Evolutionary conservation across 805 yeast species (phyloP), one percentile per base, ranked within the genome.

Genomic region (Kazachstania psychrophila): DNA sequence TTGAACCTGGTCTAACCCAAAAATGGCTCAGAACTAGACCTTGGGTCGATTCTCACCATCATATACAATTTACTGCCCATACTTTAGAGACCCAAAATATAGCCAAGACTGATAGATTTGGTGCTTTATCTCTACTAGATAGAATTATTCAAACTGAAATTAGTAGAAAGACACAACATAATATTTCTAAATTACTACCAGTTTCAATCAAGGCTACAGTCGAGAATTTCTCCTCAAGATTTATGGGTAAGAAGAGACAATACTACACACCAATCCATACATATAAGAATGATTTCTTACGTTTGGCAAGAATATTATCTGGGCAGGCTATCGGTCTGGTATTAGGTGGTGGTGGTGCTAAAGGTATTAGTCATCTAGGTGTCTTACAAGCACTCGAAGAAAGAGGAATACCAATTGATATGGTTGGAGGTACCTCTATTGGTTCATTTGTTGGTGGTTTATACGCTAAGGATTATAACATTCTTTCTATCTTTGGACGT

Each of bases 331-430:
- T 92, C 28, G 98, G 97, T 0, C 65, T 92, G 14, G 96, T 89
- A 5, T 65, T 89, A 3, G 98, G 98, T 6, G 98, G 98, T 11
- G 98, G 98, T 28, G 98, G 98, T 29, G 95, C 97, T 0, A 69
- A 97, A 47, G 98, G 98, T 1, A 69, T 89, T 11, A 74, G 95
- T 11, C 98, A 89, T 56, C 68, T 89, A 28, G 98, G 98, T 3
- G 79, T 92, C 3, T 73, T 89, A n/a, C 75, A 77, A 34, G 95
- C 96, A 0, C 62, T 89, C 8, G 97, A 89, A 56, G 94, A 84
- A 44, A 76, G 77, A 38, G 96, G 96, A 0, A 82, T 89, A 11
- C 98, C 98, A 0, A 78, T 92, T 25, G 98, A 89, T 60, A 65
- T 88, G 42, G 74, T 89, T 34, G 98, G 98, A 1, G 98, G 98